Conservation (phyloP, 192 early-diverging fungal species). For the Kappamyces sp. region DNA sequence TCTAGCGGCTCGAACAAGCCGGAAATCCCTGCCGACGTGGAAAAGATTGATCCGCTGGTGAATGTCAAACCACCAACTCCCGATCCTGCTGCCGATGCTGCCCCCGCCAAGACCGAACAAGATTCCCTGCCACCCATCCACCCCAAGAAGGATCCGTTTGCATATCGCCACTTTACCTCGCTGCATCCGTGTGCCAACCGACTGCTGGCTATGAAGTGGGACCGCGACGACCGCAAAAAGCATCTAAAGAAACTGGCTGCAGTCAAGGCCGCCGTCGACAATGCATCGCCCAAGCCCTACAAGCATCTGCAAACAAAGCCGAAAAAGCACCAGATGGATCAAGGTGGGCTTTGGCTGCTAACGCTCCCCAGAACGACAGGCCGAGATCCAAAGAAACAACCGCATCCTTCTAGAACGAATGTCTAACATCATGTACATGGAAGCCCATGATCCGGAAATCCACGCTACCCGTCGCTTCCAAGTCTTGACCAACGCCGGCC, state of each 20-base stretch:
- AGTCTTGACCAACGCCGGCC: constrained; percentile 13
- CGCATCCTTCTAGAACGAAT: constrained; percentile 39
- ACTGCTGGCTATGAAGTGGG: constrained; percentile 37
- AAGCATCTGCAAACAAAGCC: constrained; percentile 33
- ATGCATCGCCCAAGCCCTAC: constrained; percentile 29
- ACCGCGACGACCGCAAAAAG: constrained; percentile 18
- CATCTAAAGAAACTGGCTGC: constrained; percentile 26
- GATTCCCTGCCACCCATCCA: background rate
- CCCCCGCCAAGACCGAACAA: too few species aligned
- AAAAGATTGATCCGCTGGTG: constrained; percentile 2
- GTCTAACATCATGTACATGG: constrained; percentile 26
- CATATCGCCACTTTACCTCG: constrained; percentile 34
- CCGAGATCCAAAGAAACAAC: constrained; percentile 38
- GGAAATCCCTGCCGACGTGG: too few species aligned
- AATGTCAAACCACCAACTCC: constrained; percentile 2
- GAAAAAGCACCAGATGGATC: constrained; percentile 41
- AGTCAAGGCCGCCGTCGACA: constrained; percentile 34
- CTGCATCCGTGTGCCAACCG: constrained; percentile 39
- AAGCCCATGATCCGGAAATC: constrained; percentile 15
- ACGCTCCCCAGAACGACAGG: constrained; percentile 26
- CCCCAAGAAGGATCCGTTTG: background rate
- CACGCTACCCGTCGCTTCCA: constrained; percentile 15
- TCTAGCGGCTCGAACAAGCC: too few species aligned
- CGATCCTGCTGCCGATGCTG: too few species aligned
- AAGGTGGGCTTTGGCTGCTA: too few species aligned